Conservation (phyloP, 306 rosid genomes). For the Cucurbita moschata region DNA sequence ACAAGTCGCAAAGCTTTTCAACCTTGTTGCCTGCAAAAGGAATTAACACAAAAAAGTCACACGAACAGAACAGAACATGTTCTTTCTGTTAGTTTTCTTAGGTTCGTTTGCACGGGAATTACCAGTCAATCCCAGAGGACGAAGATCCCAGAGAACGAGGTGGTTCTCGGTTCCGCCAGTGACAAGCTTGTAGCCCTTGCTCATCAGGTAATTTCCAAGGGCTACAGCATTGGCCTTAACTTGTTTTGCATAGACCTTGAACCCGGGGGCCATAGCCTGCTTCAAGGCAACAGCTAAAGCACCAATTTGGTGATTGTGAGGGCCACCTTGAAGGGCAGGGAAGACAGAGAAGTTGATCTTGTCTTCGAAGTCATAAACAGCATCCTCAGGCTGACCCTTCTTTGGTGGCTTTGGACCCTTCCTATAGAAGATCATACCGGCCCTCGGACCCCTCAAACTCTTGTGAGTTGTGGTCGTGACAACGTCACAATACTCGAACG, state of each 20-base stretch:
- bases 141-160: slow-evolving; percentile 96
- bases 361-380: slow-evolving; percentile 78
- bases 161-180: slow-evolving; percentile 96
- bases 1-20: slow-evolving; percentile 88
- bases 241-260: slow-evolving; percentile 83
- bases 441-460: slow-evolving; percentile 92
- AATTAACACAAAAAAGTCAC: neutral
- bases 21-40: slow-evolving; percentile 74
- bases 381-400: slow-evolving; percentile 87
- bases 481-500: slow-evolving; percentile 75
- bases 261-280: slow-evolving; percentile 56
- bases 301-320: slow-evolving; percentile 94
- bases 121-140: slow-evolving; percentile 95
- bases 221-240: slow-evolving; percentile 94
- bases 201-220: slow-evolving; percentile 57
- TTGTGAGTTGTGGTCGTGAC: slow-evolving; percentile 93
- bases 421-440: slow-evolving; percentile 88
- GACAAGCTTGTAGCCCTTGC: slow-evolving; percentile 83
- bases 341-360: slow-evolving; percentile 85
- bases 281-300: slow-evolving; percentile 91
- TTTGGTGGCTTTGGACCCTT: slow-evolving; percentile 92
- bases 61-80: neutral
- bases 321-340: slow-evolving; percentile 96
- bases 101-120: neutral
- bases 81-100: neutral